Evolutionary conservation across 139 green algal genomes (phyloP), one percentile per base, ranked within the genome.

Genomic region (Volvox africanus): DNA sequence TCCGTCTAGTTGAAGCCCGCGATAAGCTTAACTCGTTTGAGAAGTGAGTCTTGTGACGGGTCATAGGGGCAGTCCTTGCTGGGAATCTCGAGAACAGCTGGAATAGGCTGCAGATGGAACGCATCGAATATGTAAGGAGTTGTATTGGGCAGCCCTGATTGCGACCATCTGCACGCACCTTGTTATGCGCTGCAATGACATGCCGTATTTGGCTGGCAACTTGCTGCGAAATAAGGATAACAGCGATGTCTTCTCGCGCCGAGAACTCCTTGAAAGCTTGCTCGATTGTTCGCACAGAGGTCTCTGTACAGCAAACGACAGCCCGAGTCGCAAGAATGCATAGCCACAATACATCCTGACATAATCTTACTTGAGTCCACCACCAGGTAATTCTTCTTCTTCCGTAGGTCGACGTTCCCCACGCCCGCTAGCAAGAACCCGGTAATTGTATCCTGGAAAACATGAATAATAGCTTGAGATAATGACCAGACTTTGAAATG

Each of bases 341-440:
- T 36, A 32, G 67, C 24, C 22, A 12, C 14, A 75, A 75, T 75
- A 28, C 67, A 26, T 73, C 11, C 11, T 73, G 11, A 24, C 14
- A 79, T 79, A 21, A 6, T 33, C 96, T 89, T 91, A 99, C 97
- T 99, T 22, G 95, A 95, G 90, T 99, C 97, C 5, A 99, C 98
- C 26, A 99, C 94, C 18, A 99, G 88, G 82, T 97, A 99, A 93
- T 99, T 99, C 61, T 89, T 94, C 76, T 97, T 96, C 75, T 97
- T 97, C 28, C 97, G 93, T 55, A 99, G 55, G 95, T 99, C 98
- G 24, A 99, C 93, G 82, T 99, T 96, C 0, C 98, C 98, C 5
- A 99, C 97, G 33, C 98, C 98, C 28, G 98, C 97, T 3, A 99
- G 95, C 65, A 99, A 90, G 87, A 99, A 99, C 30, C 98, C 98